Evolutionary conservation across 2,329 filamentous ascomycete species (phyloP).

Genomic region (Lachnellula cervina): DNA sequence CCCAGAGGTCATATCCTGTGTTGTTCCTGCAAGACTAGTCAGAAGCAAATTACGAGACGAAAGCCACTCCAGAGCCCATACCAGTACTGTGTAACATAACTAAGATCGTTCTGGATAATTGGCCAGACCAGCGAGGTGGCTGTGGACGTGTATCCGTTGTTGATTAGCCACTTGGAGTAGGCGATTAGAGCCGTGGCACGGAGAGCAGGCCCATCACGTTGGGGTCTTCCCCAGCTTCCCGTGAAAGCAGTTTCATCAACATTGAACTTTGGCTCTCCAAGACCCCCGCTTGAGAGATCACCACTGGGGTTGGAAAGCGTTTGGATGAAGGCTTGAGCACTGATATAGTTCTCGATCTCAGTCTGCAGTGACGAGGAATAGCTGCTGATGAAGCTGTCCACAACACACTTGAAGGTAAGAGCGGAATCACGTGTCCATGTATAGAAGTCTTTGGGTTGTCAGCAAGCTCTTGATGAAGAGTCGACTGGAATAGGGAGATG

Average conservation of each 20-base stretch:
- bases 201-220: constrained; percentile 74
- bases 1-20: constrained; percentile 73
- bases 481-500: not conserved
- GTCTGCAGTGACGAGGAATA: constrained; percentile 44
- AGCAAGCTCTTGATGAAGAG: not conserved
- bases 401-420: constrained; percentile 62
- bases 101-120: constrained; percentile 69
- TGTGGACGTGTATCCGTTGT: constrained; percentile 48
- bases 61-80: constrained; percentile 15
- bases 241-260: constrained; percentile 60
- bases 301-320: constrained; percentile 52
- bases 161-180: constrained; percentile 68
- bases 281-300: constrained; percentile 40
- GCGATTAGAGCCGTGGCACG: constrained; percentile 67
- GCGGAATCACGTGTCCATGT: constrained; percentile 76
- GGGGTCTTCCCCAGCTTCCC: constrained; percentile 68
- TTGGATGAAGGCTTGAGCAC: constrained; percentile 56
- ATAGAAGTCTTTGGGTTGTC: constrained; percentile 56
- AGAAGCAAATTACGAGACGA: not conserved
- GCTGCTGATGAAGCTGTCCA: constrained; percentile 58
- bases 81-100: constrained; percentile 72
- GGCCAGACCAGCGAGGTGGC: constrained; percentile 60
- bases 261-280: constrained; percentile 72
- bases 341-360: constrained; percentile 63
- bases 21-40: constrained; percentile 35